Evolutionary conservation across 768 basidiomycete genomes (phyloP), one percentile per base, ranked within the genome.

Genomic region (Sutorius australiensis): DNA sequence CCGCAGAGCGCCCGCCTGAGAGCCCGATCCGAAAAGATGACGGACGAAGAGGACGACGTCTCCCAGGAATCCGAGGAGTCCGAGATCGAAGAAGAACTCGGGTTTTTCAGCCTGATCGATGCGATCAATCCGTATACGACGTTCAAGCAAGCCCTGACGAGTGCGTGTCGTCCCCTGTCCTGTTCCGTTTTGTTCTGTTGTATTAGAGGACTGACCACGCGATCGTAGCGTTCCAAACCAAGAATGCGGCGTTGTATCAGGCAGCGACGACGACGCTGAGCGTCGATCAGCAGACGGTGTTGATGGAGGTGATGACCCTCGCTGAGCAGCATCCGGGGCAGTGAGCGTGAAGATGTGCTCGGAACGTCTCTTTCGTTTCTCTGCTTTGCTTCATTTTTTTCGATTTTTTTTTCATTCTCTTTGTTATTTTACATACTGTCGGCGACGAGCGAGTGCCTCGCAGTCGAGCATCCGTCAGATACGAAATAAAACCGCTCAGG

Each of bases 91-190:
- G 91, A 95, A 63, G 92, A 95, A 66, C 79, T 94, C 9, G 86
- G 89, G 6, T 92, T 87, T 69, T 82, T 92, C 67, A 92, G 89
- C 61, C 82, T 90, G 43, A 77, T 95, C 37, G 93, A 95, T 57
- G 78, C 70, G 49, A 83, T 92, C 49, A 80, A 94, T 62, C 84
- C 86, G 4, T 94, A 94, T 65, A 67, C 75, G 42, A 76, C 82
- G 0, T 95, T 95, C 78, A 86, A 90, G 68, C 79, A 80, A 54
- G 87, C 89, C 24, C 69, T 94, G 59, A 83, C 87, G 17, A 75
- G 92, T 93, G 63, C 54, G 58, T 53, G 32, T 30, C 39, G 46
- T 42, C 13, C 11, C 11, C 32, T 32, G 24, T 32, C 11, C 32
- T 32, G 4, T 32, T 32, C 1, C 11, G 6, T 32, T 32, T 9